These are phyloP conservation scores for Penicillium oxalicum DNA, from an alignment of 2,329 filamentous ascomycete genomes.

Conservation along the genomic window DNA sequence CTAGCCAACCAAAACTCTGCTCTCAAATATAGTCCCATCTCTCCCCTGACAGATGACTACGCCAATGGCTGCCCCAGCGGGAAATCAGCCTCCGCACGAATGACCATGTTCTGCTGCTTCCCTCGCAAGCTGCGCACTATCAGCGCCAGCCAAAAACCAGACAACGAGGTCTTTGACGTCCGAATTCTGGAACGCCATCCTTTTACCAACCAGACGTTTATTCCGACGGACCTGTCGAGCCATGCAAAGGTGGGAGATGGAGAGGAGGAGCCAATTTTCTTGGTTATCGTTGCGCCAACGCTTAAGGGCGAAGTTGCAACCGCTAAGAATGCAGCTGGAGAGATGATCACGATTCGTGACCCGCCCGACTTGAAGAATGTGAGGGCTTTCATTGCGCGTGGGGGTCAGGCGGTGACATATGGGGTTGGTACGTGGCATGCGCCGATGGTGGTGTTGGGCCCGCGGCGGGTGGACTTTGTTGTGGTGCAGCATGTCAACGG, in stretches of 20 bases:
- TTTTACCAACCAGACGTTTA: conserved; percentile 89
- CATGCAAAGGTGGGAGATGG: conserved; percentile 19
- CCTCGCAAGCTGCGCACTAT: conserved; percentile 51
- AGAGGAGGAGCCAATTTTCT: conserved; percentile 48
- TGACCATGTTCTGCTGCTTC: conserved; percentile 87
- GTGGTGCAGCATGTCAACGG: conserved; percentile 87
- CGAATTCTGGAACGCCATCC: conserved; percentile 82
- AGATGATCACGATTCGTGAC: conserved; percentile 35
- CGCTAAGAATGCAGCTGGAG: conserved; percentile 24
- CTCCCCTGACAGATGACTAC: conserved; percentile 68
- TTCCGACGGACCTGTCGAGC: conserved; percentile 59
- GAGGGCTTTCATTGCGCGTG: conserved; percentile 71
- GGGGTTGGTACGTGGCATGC: conserved; percentile 91
- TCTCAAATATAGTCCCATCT: conserved; percentile 77
- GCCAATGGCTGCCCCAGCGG: conserved; percentile 43
- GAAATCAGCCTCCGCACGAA: conserved; percentile 52
- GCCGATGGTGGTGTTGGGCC: conserved; percentile 84
- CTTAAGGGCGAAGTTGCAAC: conserved; percentile 43
- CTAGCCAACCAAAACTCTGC: conserved; percentile 82
- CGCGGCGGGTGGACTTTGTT: conserved; percentile 69
- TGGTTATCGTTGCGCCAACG: conserved; percentile 85
- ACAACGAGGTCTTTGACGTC: conserved; percentile 54
- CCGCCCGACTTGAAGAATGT: conserved; percentile 67
- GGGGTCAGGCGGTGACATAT: conserved; percentile 83
- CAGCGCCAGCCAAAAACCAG: conserved; percentile 2